A percentile compares a stretch with the other conserved stretches of the same genome.
Conservation (phyloP, 106 monocot species). For the Dendrobium huoshanense region DNA sequence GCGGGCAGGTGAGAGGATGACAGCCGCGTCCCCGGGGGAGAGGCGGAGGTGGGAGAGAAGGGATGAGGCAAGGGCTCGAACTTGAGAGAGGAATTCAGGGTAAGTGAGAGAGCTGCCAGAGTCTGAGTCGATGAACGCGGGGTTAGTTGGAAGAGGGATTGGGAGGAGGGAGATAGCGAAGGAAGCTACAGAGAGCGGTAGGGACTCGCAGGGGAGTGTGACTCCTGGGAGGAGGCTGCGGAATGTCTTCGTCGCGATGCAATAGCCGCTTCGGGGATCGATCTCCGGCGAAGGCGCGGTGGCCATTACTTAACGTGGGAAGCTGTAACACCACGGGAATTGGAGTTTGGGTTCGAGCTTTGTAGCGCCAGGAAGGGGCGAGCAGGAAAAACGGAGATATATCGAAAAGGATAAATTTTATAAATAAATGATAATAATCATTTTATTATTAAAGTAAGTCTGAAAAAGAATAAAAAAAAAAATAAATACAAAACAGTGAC, state of each 20-base stretch:
- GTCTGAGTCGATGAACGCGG: constrained; percentile 23
- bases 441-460: too few species aligned
- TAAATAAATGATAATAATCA: too few species aligned
- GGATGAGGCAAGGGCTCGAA: constrained; percentile 12
- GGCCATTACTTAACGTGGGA: background rate
- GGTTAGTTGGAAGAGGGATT: constrained; percentile 14
- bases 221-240: constrained; percentile 14
- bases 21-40: constrained; percentile 14
- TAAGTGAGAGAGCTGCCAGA: constrained; percentile 21
- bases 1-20: constrained; percentile 19
- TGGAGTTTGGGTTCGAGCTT: background rate
- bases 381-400: too few species aligned
- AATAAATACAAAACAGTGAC: too few species aligned
- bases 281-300: background rate
- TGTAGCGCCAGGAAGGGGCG: background rate
- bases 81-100: constrained; percentile 6
- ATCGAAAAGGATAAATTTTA: too few species aligned
- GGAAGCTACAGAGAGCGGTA: constrained; percentile 17
- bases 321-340: background rate
- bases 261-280: constrained; percentile 15
- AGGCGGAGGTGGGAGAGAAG: constrained; percentile 2
- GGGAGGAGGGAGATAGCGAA: constrained; percentile 24
- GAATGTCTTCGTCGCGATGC: constrained; percentile 15
- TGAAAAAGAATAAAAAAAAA: too few species aligned
- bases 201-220: constrained; percentile 15